Evolutionary conservation across 2,329 filamentous ascomycete species (phyloP).

Genomic region (Aspergillus niger): DNA sequence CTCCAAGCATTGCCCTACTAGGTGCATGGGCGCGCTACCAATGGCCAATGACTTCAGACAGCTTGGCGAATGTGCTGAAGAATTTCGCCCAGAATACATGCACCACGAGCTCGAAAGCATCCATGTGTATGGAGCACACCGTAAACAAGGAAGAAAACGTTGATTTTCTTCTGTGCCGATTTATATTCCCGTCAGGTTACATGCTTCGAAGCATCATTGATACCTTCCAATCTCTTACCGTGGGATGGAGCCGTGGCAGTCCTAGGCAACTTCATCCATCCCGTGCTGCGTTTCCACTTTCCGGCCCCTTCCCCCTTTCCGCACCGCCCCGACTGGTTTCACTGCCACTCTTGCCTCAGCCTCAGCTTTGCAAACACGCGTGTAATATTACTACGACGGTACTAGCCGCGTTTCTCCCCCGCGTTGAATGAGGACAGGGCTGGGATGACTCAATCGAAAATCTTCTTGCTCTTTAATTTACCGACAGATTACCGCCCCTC

Average conservation of each 20-base stretch:
- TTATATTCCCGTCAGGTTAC: too few relatives aligned
- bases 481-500: background rate
- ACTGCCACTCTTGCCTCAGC: slow-evolving; percentile 35
- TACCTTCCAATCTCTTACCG: background rate
- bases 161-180: background rate
- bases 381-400: slow-evolving; percentile 20
- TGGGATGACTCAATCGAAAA: slow-evolving; percentile 9
- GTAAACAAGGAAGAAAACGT: background rate
- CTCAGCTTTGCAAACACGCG: slow-evolving; percentile 24
- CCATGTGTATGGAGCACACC: background rate
- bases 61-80: background rate
- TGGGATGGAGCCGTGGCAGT: background rate
- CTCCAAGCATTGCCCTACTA: background rate
- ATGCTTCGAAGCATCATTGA: too few relatives aligned
- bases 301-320: slow-evolving; percentile 21
- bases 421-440: slow-evolving; percentile 12
- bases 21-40: background rate
- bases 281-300: slow-evolving; percentile 11
- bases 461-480: slow-evolving; percentile 3
- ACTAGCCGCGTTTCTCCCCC: slow-evolving; percentile 15
- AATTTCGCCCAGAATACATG: background rate
- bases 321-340: slow-evolving; percentile 33
- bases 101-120: background rate
- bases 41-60: background rate
- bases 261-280: background rate